Evolutionary conservation across 129 eudicot genomes (phyloP).

Genomic region (Gnaphalium uliginosum): DNA sequence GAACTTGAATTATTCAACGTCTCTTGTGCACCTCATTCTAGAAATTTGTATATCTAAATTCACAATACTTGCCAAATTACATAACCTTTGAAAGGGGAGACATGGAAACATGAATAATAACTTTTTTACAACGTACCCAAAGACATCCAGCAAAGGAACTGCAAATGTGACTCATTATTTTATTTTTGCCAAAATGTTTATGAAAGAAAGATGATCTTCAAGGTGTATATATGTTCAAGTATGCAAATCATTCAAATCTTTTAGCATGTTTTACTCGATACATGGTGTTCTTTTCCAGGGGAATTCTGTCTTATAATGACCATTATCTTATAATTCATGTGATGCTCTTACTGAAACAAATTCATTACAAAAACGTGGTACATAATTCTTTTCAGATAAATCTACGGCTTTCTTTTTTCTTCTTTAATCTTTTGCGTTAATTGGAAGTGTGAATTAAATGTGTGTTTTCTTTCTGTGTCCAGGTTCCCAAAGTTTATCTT

Average conservation of each 20-base stretch:
- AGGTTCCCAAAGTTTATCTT: slow-evolving; percentile 50
- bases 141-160: not conserved
- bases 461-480: slow-evolving; percentile 10
- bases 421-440: not conserved
- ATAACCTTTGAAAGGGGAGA: not conserved
- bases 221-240: not conserved
- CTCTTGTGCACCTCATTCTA: slow-evolving; percentile 1
- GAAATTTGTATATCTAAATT: slow-evolving; percentile 1
- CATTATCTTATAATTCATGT: not conserved
- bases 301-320: slow-evolving; percentile 6
- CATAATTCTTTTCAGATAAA: not conserved
- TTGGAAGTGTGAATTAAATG: not conserved
- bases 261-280: slow-evolving; percentile 18
- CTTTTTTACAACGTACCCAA: not conserved
- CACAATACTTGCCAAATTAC: slow-evolving; percentile 14
- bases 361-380: not conserved
- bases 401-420: not conserved
- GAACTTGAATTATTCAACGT: slow-evolving; percentile 10
- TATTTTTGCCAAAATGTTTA: not conserved
- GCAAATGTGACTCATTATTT: not conserved
- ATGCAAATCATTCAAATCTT: slow-evolving; percentile 4
- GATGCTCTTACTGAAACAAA: not conserved
- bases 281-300: slow-evolving; percentile 9
- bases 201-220: not conserved
- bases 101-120: slow-evolving; percentile 1